Base-by-base conservation (phyloP, 495 filamentous ascomycete species). In the Rusavskia elegans region DNA sequence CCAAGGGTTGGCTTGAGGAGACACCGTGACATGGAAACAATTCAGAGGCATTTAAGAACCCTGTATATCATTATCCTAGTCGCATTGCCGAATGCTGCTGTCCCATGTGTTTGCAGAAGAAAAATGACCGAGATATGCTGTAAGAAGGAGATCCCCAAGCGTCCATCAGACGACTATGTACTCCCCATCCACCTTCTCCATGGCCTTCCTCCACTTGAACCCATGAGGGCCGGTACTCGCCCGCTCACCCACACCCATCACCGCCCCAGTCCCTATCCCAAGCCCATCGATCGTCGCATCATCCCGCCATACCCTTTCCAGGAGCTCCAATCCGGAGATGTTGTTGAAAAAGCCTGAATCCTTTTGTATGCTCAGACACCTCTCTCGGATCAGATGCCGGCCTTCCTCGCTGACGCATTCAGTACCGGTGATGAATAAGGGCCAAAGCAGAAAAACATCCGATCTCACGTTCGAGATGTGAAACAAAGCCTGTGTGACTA, bases 301-400 rank as follows among this genome's bases (percentile, higher is more conserved):
- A 63, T 75, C 68, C 63, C 65, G 71, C 90, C 90, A 97, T 44
- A 93, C 77, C 59, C 77, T 78, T 68, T 97, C 89, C 56, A 96
- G 61, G 0, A 95, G 78, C 58, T 89, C 85, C 48, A 97, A 71
- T 19, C 85, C 87, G 7, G 83, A 83, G 20, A 94, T 71, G 59
- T 94, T 95, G 63, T 96, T 96, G 68, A 84, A 84, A 63, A 96
- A 95, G 14, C 88, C 89, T 41, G 83, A 87, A 60, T 89, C 84
- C 23, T 79, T 75, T 70, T 87, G 86, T 58, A 95, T 88, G 63
- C 90, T 87, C 38, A 80, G 70, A 69, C 88, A 95, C 48, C 89
- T 79, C 58, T 78, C 68, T 19, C 87, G 78, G 45, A 97, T 82
- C 45, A 88, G 75, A 30, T 75, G 72, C 51, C 89, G 82, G 55